These are phyloP conservation scores for Phytopythium kandeliae DNA, from an alignment of 352 stramenopile genomes.

Conservation along the genomic window DNA sequence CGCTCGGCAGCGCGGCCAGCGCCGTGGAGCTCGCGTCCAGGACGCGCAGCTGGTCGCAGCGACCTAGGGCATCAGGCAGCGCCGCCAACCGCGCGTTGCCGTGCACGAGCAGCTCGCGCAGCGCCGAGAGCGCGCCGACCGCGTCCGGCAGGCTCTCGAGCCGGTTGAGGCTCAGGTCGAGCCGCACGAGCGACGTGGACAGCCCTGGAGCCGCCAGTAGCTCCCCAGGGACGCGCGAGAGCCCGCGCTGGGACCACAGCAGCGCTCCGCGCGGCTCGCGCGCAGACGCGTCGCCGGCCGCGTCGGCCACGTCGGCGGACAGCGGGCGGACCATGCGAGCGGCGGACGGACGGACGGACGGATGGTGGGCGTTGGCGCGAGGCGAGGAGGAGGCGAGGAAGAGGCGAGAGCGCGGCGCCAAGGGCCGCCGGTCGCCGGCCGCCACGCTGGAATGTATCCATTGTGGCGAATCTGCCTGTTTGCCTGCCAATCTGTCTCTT, in stretches of 20 bases:
- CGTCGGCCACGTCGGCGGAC: conserved; percentile 47
- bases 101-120: conserved; percentile 83
- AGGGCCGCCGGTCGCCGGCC: too few species aligned
- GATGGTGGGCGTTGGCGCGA: too few species aligned
- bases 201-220: conserved; percentile 29
- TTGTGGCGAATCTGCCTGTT: too few species aligned
- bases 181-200: conserved; percentile 33
- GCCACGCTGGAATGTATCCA: too few species aligned
- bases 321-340: conserved; percentile 27
- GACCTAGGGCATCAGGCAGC: conserved; percentile 46
- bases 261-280: neutral
- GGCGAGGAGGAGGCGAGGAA: too few species aligned
- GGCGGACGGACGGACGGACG: too few species aligned
- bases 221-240: conserved; percentile 32
- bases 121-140: conserved; percentile 41
- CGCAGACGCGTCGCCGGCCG: conserved; percentile 3
- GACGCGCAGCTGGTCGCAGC: conserved; percentile 63
- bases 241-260: conserved; percentile 24
- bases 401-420: too few species aligned
- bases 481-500: too few species aligned
- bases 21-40: conserved; percentile 70
- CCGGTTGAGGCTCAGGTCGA: conserved; percentile 84
- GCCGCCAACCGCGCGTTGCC: conserved; percentile 63
- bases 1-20: conserved; percentile 49
- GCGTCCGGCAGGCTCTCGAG: conserved; percentile 47